Base-by-base conservation (phyloP, 2,329 filamentous ascomycete genomes). In the Aspergillus ibericus region DNA sequence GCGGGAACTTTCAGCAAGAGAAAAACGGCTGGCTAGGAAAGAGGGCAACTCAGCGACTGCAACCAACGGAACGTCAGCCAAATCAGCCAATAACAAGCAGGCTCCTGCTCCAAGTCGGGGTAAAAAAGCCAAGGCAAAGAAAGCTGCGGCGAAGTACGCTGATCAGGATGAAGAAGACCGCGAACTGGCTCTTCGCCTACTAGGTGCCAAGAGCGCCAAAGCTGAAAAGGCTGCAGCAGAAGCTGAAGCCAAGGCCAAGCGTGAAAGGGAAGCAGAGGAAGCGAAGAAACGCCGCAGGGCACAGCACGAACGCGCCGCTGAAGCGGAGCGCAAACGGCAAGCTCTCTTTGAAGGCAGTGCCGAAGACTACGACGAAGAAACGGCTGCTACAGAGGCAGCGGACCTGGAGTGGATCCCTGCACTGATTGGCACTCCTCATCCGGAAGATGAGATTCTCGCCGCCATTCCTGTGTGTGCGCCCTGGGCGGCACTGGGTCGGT, bases 91-190 rank as follows among this genome's bases (percentile, higher is more conserved):
- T 15, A 44, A 58, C 16, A 66, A 68, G 47, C 55, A 64, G 56
- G 51, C 58, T 3, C 57, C 56, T 32, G 29, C 8, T 13, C 64
- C 68, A 47, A 75, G 82, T 13, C 87, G 93, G 58, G 92, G 92
- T 29, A 92, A 96, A 73, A 87, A 85, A 58, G 84, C 83, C 59
- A 96, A 96, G 72, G 87, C 88, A 44, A 96, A 96, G 80, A 96
- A 95, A 74, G 87, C 91, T 1, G 91, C 91, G 3, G 81, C 85
- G 59, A 97, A 96, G 73, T 99, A 99, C 77, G 93, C 90, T 47
- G 81, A 96, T 67, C 95, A 98, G 80, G 93, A 98, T 67, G 92
- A 96, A 56, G 93, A 96, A 75, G 95, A 99, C 70, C 91, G 92
- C 12, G 85, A 84, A 6, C 84, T 93, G 0, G 92, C 92, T 32